These are phyloP conservation scores for Pseudoturritis turrita DNA, from an alignment of 345 rosid species.

Conservation along the genomic window DNA sequence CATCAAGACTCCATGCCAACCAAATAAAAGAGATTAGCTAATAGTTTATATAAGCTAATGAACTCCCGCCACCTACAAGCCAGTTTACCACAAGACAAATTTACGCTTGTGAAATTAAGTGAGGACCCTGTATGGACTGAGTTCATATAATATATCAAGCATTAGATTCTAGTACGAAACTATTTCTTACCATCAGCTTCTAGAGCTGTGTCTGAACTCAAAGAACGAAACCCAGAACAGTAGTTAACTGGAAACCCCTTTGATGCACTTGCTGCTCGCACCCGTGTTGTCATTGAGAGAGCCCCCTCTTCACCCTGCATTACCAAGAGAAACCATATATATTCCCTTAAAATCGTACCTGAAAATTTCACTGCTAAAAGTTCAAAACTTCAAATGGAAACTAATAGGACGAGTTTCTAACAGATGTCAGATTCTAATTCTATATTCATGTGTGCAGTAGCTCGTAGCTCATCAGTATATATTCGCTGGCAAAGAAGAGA, in stretches of 20 bases:
- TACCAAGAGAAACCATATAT: constrained; percentile 3
- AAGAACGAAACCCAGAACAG: constrained; percentile 90
- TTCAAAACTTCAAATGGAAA: neutral
- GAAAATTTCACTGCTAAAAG: neutral
- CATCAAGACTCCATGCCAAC: neutral
- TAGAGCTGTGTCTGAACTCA: constrained; percentile 50
- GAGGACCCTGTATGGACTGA: neutral
- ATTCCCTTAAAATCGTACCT: neutral
- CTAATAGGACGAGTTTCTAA: neutral
- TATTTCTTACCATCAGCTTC: constrained; percentile 69
- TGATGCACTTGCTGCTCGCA: constrained; percentile 56
- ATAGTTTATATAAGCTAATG: neutral
- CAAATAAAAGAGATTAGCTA: neutral
- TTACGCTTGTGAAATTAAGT: neutral
- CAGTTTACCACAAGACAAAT: neutral
- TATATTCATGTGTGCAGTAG: neutral
- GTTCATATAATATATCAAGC: neutral
- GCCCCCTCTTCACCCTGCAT: constrained; percentile 95
- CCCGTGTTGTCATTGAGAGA: constrained; percentile 89
- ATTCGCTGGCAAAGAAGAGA: constrained; percentile 18
- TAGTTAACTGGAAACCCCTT: constrained; percentile 94
- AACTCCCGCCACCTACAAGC: neutral
- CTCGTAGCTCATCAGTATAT: neutral
- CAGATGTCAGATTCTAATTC: neutral
- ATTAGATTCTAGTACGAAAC: neutral